Evolutionary conservation across 345 rosid species (phyloP), one percentile per base, ranked within the genome.

Genomic region (Hibiscus trionum): DNA sequence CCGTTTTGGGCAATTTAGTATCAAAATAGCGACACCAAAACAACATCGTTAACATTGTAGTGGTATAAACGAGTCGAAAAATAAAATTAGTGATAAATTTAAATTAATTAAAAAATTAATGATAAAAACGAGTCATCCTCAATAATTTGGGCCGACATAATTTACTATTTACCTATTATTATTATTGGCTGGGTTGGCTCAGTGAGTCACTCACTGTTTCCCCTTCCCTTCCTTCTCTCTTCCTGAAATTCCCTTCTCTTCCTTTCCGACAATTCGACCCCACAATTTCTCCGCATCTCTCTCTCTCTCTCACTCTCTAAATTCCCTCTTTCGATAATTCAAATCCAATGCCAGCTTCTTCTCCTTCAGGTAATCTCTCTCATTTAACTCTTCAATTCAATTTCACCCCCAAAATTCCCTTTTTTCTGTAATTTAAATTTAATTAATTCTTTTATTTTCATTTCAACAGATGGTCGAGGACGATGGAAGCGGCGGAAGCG

Each of bases 401-500:
- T 49, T 29, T 31, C n/a, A 16, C 10, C 50, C 2, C 19, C n/a
- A 3, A 11, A n/a, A 8, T 12, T 0, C 8, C 4, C 15, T 4
- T 15, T 15, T 50, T 50, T 5, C 7, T 4, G 9, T 10, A 9
- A 4, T 46, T 44, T 10, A 52, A 7, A 67, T 15, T 49, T 0
- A 15, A 53, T 15, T 26, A 27, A 7, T 11, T 37, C 35, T 17
- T 7, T 59, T 2, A 19, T n/a, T 0, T 12, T 3, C 10, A 19
- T 61, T 61, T 16, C 7, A 35, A 7, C 33, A 70, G 73, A 70
- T 70, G 64, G 33, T 5, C 63, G 73, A 19, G 73, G 73, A 11
- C 73, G 73, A 37, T 70, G 73, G 65, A 70, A 70, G 39, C 73
- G 73, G 12, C 73, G 73, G 33, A 70, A 70, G 55, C 52, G 63